These are phyloP conservation scores for Kwoniella sp. DNA, from an alignment of 768 basidiomycete species.

Conservation along the genomic window DNA sequence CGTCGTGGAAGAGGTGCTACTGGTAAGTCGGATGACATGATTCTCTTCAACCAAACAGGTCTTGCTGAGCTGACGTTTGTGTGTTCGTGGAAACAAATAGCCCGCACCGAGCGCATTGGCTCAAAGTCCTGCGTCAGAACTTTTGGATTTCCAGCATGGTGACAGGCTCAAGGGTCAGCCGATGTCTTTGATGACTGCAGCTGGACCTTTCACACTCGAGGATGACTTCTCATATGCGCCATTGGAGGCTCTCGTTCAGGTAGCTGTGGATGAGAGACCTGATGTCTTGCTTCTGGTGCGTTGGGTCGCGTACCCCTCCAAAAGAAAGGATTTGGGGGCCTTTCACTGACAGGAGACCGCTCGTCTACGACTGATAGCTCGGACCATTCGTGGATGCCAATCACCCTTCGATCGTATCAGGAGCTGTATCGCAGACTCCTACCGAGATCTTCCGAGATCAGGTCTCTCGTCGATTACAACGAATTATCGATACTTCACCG, in stretches of 20 bases:
- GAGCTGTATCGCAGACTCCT: constrained; percentile 70
- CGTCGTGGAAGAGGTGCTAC: constrained; percentile 74
- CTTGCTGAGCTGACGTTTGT: too few relatives aligned
- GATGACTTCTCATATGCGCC: constrained; percentile 74
- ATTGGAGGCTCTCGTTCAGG: constrained; percentile 66
- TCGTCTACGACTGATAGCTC: constrained; percentile 60
- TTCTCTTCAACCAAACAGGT: too few relatives aligned
- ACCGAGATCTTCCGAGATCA: constrained; percentile 68
- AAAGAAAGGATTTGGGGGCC: too few relatives aligned
- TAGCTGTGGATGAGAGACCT: constrained; percentile 68
- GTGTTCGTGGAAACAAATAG: constrained; percentile 55
- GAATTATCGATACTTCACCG: constrained; percentile 66
- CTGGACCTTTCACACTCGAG: constrained; percentile 85
- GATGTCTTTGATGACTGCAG: constrained; percentile 71
- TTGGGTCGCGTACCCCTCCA: neutral
- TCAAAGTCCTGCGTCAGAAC: constrained; percentile 56
- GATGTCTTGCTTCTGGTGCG: constrained; percentile 75
- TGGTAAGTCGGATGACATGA: constrained; percentile 61
- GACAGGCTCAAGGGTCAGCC: constrained; percentile 58
- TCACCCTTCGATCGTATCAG: constrained; percentile 73
- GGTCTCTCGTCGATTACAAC: constrained; percentile 64
- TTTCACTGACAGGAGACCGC: too few relatives aligned
- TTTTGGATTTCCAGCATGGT: constrained; percentile 56
- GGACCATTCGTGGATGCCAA: constrained; percentile 86
- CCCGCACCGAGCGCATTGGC: constrained; percentile 64